Base-by-base conservation (phyloP, 2,329 filamentous ascomycete species). In the Aspergillus pseudonomiae region DNA sequence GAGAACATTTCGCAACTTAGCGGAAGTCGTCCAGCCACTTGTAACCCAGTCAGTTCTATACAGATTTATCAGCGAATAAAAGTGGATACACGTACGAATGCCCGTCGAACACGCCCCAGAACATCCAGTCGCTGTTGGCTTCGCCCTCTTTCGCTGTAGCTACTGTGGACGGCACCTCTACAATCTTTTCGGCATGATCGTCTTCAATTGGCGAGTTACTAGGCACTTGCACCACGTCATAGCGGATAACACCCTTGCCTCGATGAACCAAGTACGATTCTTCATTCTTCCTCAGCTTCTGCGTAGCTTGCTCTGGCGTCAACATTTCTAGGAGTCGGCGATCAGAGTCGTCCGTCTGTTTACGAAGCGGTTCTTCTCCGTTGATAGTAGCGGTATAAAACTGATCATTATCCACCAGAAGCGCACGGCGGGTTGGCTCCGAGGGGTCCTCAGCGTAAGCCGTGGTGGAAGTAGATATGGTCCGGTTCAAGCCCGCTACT, bases 191-290 rank as follows among this genome's bases (percentile, higher is more conserved):
- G 59, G 94, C 92, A 75, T 99, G 95, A 75, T 99, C 96, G 74
- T 99, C 95, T 81, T 99, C 95, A 63, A 99, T 99, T 0, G 95
- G 95, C 71, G 96, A 92, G 77, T 99, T 99, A 82, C 93, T 97
- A 11, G 94, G 92, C 65, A 98, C 86, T 78, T 99, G 95, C 28
- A 95, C 93, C 10, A 97, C 84, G 78, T 99, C 95, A 75, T 99
- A 99, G 69, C 95, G 89, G 67, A 97, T 89, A 45, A 99, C 94
- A 43, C 95, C 95, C 76, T 92, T 87, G 16, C 95, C 96, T 59
- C 95, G 85, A 64, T 93, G 93, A 46, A 99, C 92, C 11, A 93
- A 83, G 79, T 94, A 98, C 34, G 94, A 97, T 81, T 96, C 89
- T 80, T 99, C 93, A 74, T 92, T 92, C 76, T 91, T 89, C 70